phyloP scores from a whole-genome alignment of 345 rosid species.

The Euphorbia tirucalli region DNA sequence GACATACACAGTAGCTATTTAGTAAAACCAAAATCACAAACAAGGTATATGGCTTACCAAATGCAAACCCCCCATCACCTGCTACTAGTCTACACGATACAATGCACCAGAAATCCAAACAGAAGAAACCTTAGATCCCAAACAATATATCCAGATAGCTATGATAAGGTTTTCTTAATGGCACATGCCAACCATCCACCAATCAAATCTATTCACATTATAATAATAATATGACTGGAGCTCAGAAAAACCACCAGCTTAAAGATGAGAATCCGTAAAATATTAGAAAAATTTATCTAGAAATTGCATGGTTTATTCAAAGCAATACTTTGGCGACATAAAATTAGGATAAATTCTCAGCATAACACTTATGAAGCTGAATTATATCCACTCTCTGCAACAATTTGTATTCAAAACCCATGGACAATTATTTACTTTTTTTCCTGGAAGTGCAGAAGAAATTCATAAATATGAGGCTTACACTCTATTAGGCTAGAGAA shows the following conservation, averaged over 20 bases:
- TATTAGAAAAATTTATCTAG: too few species aligned
- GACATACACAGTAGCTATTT: too few species aligned
- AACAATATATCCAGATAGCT: too few species aligned
- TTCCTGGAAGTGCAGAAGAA: background rate
- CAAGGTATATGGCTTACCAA: too few species aligned
- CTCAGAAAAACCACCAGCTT: background rate
- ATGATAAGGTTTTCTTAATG: background rate
- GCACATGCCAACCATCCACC: background rate
- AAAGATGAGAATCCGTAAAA: too few species aligned
- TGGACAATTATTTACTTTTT: background rate
- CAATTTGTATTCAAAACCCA: background rate
- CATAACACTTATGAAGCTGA: background rate
- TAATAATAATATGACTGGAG: background rate
- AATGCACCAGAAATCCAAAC: too few species aligned
- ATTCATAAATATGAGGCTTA: background rate
- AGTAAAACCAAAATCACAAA: too few species aligned
- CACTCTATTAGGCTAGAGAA: background rate
- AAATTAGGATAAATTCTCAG: background rate
- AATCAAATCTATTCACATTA: background rate
- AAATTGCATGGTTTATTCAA: background rate
- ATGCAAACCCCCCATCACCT: too few species aligned
- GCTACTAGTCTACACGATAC: too few species aligned
- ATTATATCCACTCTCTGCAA: background rate
- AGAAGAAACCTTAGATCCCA: too few species aligned
- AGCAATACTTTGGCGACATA: background rate